Evolutionary conservation across 169 alveolate species (phyloP).

Genomic region (Cryptosporidium meleagridis): DNA sequence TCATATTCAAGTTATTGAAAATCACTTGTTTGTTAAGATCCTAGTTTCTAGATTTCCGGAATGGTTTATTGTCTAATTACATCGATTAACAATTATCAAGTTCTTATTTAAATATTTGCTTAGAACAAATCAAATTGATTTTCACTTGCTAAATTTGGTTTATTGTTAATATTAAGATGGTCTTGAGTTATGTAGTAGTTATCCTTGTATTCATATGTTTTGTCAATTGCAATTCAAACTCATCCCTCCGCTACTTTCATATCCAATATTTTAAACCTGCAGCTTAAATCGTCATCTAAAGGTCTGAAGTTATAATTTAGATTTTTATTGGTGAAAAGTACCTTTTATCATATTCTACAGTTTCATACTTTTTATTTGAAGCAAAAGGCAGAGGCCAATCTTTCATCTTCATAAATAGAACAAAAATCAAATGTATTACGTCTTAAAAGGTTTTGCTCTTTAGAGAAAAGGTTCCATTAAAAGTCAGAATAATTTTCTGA

Average conservation of each 20-base stretch:
- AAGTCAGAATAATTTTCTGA: background rate
- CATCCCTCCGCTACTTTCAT: background rate
- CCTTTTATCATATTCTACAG: background rate
- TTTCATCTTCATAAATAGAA: too few species aligned
- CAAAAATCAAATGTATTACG: background rate
- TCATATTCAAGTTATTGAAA: conserved; percentile 93
- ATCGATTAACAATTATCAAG: background rate
- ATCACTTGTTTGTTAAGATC: conserved; percentile 89
- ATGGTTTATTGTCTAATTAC: conserved; percentile 78
- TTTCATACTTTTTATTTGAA: too few species aligned
- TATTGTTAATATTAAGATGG: too few species aligned
- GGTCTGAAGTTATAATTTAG: background rate
- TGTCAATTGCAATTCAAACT: background rate
- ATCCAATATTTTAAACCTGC: background rate
- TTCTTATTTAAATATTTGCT: background rate
- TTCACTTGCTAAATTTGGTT: background rate
- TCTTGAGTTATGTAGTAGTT: background rate
- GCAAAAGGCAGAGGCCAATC: too few species aligned
- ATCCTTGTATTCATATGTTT: background rate
- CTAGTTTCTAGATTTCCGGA: conserved; percentile 87
- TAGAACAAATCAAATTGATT: background rate
- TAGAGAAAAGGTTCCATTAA: background rate
- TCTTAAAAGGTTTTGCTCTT: background rate
- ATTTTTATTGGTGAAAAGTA: too few species aligned
- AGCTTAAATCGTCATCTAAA: too few species aligned